phyloP scores from a whole-genome alignment of 768 basidiomycete genomes.

The Mycena rosella region DNA sequence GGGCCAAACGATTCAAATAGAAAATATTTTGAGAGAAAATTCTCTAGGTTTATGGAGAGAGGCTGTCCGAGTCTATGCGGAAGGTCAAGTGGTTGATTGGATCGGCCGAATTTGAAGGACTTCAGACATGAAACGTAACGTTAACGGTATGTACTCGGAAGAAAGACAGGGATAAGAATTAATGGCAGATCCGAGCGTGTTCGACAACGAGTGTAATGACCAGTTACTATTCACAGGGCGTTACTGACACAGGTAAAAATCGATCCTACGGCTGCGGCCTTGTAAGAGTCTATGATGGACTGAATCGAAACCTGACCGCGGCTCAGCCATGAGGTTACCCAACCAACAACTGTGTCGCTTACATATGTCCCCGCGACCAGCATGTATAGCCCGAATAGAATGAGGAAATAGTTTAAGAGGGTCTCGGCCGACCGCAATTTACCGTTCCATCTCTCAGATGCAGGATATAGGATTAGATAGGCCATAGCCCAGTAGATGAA shows the following conservation, averaged over 20 bases:
- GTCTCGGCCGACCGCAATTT: constrained; percentile 45
- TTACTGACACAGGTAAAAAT: constrained; percentile 29
- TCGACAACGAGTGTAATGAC: no score
- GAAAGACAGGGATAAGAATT: no score
- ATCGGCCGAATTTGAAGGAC: no score
- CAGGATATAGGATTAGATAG: constrained; percentile 48
- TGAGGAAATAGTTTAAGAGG: constrained; percentile 45
- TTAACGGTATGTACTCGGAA: no score
- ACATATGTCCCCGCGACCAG: constrained; percentile 50
- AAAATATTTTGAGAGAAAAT: no score
- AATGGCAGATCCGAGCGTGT: no score
- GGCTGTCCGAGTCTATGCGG: no score
- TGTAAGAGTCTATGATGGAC: constrained; percentile 27
- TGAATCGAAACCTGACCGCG: constrained; percentile 9
- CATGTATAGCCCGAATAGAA: constrained; percentile 48
- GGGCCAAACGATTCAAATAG: no score
- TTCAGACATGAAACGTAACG: no score
- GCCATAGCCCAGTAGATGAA: constrained; percentile 52
- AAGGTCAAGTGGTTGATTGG: no score
- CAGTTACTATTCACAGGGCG: constrained; percentile 15
- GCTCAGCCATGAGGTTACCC: neutral
- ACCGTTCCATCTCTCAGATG: constrained; percentile 44
- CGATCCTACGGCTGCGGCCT: constrained; percentile 8
- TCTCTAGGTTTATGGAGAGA: no score
- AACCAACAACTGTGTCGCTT: neutral